Conservation (phyloP, 441 rosid genomes). For the Pelargonium myrrhifolium region DNA sequence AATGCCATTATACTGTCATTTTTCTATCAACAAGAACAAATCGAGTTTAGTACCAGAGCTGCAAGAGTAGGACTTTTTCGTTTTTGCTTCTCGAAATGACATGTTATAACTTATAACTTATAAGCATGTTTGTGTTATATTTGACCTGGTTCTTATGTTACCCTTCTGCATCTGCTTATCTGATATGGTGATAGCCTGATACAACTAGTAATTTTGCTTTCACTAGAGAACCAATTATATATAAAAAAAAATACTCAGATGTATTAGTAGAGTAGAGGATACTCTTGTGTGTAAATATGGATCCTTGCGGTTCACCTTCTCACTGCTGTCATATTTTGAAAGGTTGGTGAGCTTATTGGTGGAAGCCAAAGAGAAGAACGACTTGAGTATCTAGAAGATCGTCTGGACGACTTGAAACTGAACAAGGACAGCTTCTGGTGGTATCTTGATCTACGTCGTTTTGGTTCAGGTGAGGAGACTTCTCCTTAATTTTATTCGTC, state of each 20-base stretch:
- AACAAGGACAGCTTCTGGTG: constrained; percentile 86
- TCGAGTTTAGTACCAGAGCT: neutral
- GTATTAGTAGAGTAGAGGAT: neutral
- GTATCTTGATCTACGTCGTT: constrained; percentile 92
- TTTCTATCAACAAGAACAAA: neutral
- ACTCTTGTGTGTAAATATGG: neutral
- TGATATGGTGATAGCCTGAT: neutral
- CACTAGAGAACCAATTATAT: neutral
- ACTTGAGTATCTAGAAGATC: constrained; percentile 66
- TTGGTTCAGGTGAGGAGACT: constrained; percentile 66
- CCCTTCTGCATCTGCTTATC: neutral
- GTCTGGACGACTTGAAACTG: constrained; percentile 65
- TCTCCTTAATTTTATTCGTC: constrained; percentile 7
- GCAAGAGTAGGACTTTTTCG: neutral
- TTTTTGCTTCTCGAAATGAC: too few relatives aligned
- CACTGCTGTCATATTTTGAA: constrained; percentile 9
- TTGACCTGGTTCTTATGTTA: too few relatives aligned
- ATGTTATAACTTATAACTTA: too few relatives aligned
- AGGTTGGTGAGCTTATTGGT: constrained; percentile 94
- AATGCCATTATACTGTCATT: constrained; percentile 4
- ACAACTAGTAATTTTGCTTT: neutral
- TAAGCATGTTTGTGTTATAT: too few relatives aligned
- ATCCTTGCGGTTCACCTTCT: neutral
- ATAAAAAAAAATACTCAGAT: neutral
- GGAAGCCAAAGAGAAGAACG: constrained; percentile 99